Base-by-base conservation (phyloP, 78 protist genomes). In the Blattamonas nauphoetae region DNA sequence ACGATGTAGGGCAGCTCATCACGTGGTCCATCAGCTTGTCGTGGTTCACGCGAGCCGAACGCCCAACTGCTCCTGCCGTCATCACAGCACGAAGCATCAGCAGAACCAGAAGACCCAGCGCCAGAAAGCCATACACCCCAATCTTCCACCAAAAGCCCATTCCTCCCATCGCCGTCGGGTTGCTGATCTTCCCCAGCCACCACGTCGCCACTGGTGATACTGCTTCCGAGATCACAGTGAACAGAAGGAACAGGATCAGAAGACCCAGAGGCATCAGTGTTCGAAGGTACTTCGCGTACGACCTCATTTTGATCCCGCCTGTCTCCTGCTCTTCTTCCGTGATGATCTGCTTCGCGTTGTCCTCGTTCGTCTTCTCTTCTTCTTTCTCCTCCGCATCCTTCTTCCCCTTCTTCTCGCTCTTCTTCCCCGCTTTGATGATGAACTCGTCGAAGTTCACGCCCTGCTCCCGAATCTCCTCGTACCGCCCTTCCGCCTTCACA, bases 311-410 rank as follows among this genome's bases (percentile, higher is more conserved):
- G 45, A 79, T 36, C 29, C 42, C 33, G 32, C 83, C 83, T 5
- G 83, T 79, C 83, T 79, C 43, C 83, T 79, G 83, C 41, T 79
- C 83, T 11, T 79, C 83, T 21, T 79, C 83, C 41, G 83, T 33
- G 45, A 79, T 79, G 42, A 79, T 55, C 38, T 55, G 71, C 71
- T 55, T 55, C 21, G 71, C 71, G 38, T 55, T 21, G 71, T 11
- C 11, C 21, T 21, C 71, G 11, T 55, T 21, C 21, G 11, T 21
- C 38, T 55, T 55, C 71, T 55, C 71, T 29, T 55, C 71, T 55
- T 55, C 71, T 55, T 55, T 55, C 38, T 55, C 21, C 71, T 21
- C 71, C 21, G 71, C 71, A 11, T 55, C 21, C 71, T 11, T 21
- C 71, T 29, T 55, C 21, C 71, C 21, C 71, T 21, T 55, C 71